Conservation (phyloP, 2,329 filamentous ascomycete genomes). For the Hymenotorrendiella dingleyae region DNA sequence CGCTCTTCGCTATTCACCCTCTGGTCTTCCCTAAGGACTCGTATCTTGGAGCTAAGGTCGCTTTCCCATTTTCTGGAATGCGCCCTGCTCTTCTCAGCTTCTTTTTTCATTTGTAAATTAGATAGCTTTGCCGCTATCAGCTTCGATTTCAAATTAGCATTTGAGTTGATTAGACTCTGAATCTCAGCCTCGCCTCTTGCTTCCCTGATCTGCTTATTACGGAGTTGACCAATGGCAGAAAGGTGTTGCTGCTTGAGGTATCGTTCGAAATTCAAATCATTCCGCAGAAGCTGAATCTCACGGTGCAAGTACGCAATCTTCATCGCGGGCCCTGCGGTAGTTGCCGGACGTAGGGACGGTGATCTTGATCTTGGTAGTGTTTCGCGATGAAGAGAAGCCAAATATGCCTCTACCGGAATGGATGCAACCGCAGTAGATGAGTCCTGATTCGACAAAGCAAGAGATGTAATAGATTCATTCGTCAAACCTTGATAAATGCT, state of each 20-base stretch:
- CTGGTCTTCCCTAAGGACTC: constrained; percentile 61
- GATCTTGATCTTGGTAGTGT: constrained; percentile 19
- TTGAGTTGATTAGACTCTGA: constrained; percentile 72
- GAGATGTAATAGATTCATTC: constrained; percentile 50
- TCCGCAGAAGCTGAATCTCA: constrained; percentile 69
- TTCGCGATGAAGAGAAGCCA: constrained; percentile 22
- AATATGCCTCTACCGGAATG: constrained; percentile 27
- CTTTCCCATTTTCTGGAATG: constrained; percentile 75
- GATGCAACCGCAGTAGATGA: neutral
- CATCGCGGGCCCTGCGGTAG: constrained; percentile 25
- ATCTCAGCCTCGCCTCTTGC: constrained; percentile 76
- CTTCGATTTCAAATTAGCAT: constrained; percentile 66
- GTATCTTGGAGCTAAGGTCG: constrained; percentile 62
- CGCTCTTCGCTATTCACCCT: constrained; percentile 57
- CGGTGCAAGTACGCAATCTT: constrained; percentile 56
- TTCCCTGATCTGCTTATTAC: constrained; percentile 68
- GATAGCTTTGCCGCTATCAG: constrained; percentile 67
- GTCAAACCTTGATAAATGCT: constrained; percentile 48
- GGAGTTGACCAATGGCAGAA: constrained; percentile 72
- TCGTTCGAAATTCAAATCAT: constrained; percentile 76
- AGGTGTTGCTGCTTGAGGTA: constrained; percentile 82
- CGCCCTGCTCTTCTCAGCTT: constrained; percentile 64
- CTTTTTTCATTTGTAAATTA: constrained; percentile 64
- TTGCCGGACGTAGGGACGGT: constrained; percentile 26
- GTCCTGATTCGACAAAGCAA: constrained; percentile 20